Base-by-base conservation (phyloP, 495 filamentous ascomycete species). In the Podospora pseudopauciseta region DNA sequence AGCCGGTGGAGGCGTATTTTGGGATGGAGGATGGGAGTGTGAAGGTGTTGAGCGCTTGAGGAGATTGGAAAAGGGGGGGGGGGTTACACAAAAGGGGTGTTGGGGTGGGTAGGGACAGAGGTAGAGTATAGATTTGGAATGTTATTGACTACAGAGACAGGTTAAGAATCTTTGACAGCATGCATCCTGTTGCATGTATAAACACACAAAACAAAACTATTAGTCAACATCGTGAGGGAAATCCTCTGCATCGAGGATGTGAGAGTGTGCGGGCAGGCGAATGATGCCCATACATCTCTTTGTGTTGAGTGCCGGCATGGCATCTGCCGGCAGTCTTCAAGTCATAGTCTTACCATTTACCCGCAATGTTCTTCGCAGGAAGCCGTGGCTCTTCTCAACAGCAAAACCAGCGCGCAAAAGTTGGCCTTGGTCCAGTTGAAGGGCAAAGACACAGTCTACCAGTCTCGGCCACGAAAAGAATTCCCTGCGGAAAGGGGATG, bases 1-100 rank as follows among this genome's bases (percentile, higher is more conserved):
- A 92, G 78, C 95, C 95, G 3, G 86, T 97, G 26, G 92, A 92
- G 55, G 94, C 92, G 34, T 99, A 97, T 80, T 98, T 98, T 78
- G 95, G 95, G 18, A 92, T 92, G 90, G 86, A 90, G 91, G 65
- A 89, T 78, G 34, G 84, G 74, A 74, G 53, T 6, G 76, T 79
- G 0, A 30, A 76, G 63, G 68, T 78, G 39, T 49, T 49, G 39
- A 49, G 39, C 2, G 39, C 39, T 49, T 49, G 15, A 16, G 39
- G 0, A 3, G 39, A 13, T 13, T 39, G 34, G 11, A 11, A 11
- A 49, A 13, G 13, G 15, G 39, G 13, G 2, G 39, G 39, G 9
- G 39, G 39, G 39, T 0, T 49, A 13, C 13, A 49, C 39, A 49
- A 49, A 49, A 49, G 39, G 13, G 39, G 39, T 0, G 39, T 16